Conservation (phyloP, 1,139 yeast genomes). For the Yamadazyma conglobata region DNA sequence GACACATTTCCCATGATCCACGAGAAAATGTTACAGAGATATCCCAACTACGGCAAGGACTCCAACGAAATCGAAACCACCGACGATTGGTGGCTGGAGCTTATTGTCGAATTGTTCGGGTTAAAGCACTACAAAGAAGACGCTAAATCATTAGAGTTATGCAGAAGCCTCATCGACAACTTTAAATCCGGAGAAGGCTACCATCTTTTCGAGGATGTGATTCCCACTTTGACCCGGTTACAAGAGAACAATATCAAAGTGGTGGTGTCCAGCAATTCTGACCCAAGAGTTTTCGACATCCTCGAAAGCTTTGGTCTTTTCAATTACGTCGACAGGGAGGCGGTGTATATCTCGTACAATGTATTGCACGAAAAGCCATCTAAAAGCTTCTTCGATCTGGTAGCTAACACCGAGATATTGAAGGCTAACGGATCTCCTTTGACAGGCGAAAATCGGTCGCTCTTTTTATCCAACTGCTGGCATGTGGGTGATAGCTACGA, state of each 20-base stretch:
- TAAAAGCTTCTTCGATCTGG: slow-evolving; percentile 41
- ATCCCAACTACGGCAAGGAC: slow-evolving; percentile 62
- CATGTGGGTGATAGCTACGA: slow-evolving; percentile 63
- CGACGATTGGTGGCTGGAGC: slow-evolving; percentile 58
- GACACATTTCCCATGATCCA: slow-evolving; percentile 28
- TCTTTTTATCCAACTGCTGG: slow-evolving; percentile 39
- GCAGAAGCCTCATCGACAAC: slow-evolving; percentile 39
- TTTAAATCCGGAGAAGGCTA: slow-evolving; percentile 54
- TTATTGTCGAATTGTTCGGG: slow-evolving; percentile 43
- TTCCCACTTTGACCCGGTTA: slow-evolving; percentile 40
- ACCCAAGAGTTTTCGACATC: slow-evolving; percentile 43
- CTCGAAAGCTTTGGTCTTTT: slow-evolving; percentile 43
- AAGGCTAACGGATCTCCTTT: slow-evolving; percentile 3
- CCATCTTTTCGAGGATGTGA: slow-evolving; percentile 50
- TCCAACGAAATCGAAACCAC: slow-evolving; percentile 18
- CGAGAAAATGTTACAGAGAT: slow-evolving; percentile 23
- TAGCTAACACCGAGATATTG: slow-evolving; percentile 18
- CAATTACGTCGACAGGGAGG: slow-evolving; percentile 33
- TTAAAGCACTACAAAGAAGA: slow-evolving; percentile 23
- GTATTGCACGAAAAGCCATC: slow-evolving; percentile 53
- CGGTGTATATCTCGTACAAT: slow-evolving; percentile 53
- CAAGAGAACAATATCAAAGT: slow-evolving; percentile 29
- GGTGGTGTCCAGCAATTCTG: slow-evolving; percentile 60
- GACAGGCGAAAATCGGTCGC: slow-evolving; percentile 10
- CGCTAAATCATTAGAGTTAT: slow-evolving; percentile 21